These are phyloP conservation scores for Entomophthora muscae DNA, from an alignment of 371 early-diverging fungal species.

Conservation along the genomic window DNA sequence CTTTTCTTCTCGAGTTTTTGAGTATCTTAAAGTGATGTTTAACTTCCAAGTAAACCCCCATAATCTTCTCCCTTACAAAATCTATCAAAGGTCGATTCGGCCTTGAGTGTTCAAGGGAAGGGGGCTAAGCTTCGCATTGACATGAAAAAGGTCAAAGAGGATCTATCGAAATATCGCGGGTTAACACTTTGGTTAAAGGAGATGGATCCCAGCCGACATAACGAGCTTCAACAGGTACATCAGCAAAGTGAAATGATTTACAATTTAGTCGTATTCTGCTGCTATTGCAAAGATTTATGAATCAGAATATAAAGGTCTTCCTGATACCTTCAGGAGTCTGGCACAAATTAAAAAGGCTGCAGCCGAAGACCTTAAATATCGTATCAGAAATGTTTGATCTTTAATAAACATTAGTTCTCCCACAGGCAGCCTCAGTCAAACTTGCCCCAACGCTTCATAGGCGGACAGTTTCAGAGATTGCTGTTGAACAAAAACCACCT, in stretches of 20 bases:
- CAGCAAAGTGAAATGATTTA: not conserved
- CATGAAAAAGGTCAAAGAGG: conserved; percentile 57
- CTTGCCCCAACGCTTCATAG: conserved; percentile 7
- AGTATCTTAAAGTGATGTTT: conserved; percentile 50
- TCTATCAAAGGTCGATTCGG: conserved; percentile 27
- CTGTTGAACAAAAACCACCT: conserved; percentile 10
- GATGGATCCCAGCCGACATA: conserved; percentile 69
- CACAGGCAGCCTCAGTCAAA: not conserved
- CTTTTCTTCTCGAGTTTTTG: conserved; percentile 30
- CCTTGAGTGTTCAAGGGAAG: conserved; percentile 28
- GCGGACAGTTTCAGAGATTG: conserved; percentile 4
- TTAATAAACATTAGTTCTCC: not conserved
- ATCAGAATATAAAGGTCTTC: not conserved
- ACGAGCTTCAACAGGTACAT: conserved; percentile 61
- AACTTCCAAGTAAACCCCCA: conserved; percentile 25
- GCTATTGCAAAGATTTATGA: conserved; percentile 4
- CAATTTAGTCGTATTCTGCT: conserved; percentile 2
- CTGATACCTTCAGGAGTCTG: conserved; percentile 6
- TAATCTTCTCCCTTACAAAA: not conserved
- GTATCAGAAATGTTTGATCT: not conserved
- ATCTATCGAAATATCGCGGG: conserved; percentile 62
- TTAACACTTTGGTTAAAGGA: conserved; percentile 82
- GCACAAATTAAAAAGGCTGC: not conserved
- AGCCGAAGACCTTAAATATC: conserved; percentile 4
- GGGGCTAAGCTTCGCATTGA: conserved; percentile 21